These are phyloP conservation scores for Aschersonia sp. DNA, from an alignment of 2,329 filamentous ascomycete genomes.

Conservation along the genomic window DNA sequence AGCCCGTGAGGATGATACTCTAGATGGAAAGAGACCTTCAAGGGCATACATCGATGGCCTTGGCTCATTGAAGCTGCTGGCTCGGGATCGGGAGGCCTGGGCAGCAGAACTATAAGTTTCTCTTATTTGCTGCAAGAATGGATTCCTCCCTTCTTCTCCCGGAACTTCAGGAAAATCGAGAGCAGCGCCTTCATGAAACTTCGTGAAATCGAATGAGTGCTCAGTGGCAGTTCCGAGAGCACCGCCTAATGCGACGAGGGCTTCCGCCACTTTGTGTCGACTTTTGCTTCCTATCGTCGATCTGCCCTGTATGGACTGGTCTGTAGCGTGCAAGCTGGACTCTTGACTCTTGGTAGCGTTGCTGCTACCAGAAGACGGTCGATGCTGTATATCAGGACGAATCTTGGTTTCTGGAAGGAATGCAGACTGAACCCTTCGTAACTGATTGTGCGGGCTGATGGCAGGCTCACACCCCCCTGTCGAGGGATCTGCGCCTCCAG, in stretches of 20 bases:
- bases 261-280: constrained; percentile 26
- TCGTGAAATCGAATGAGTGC: constrained; percentile 31
- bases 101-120: constrained; percentile 23
- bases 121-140: constrained; percentile 19
- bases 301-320: no score
- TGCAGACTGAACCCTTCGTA: no score
- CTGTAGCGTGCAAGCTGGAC: no score
- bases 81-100: constrained; percentile 15
- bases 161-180: constrained; percentile 41
- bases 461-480: no score
- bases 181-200: constrained; percentile 30
- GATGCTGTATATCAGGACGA: no score
- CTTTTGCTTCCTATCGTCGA: constrained; percentile 9
- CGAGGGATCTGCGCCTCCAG: no score
- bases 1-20: constrained; percentile 3
- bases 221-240: constrained; percentile 31
- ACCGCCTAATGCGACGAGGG: constrained; percentile 26
- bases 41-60: constrained; percentile 1
- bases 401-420: no score
- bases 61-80: constrained; percentile 19
- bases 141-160: constrained; percentile 24
- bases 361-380: no score
- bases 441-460: no score
- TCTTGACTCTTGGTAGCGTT: no score
- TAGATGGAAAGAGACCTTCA: not conserved